Evolutionary conservation across 2,329 filamentous ascomycete genomes (phyloP).

Genomic region (Alternaria rosae): DNA sequence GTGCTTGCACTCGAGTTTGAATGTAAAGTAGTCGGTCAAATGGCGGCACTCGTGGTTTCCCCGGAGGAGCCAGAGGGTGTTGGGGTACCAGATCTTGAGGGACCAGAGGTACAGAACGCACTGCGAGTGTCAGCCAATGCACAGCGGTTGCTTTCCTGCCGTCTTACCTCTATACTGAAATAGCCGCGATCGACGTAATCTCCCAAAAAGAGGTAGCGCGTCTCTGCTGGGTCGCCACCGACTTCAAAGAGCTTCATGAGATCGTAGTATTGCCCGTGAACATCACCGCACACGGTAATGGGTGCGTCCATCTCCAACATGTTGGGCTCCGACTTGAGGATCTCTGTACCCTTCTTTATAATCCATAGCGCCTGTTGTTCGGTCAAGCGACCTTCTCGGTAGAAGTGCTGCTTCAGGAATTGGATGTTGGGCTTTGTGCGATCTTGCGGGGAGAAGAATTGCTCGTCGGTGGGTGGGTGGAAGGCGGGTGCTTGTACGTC

Average conservation of each 20-base stretch:
- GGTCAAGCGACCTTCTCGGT: constrained; percentile 93
- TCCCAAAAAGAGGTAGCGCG: constrained; percentile 93
- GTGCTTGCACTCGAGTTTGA: constrained; percentile 99
- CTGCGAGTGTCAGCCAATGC: constrained; percentile 52
- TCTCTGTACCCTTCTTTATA: constrained; percentile 83
- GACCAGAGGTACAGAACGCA: constrained; percentile 98
- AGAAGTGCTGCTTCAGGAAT: constrained; percentile 98
- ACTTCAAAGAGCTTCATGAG: constrained; percentile 99
- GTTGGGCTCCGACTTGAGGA: constrained; percentile 90
- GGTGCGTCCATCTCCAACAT: constrained; percentile 98
- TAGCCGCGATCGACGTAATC: constrained; percentile 99
- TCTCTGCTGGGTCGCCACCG: constrained; percentile 94
- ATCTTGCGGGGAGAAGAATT: constrained; percentile 90
- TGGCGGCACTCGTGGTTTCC: constrained; percentile 99
- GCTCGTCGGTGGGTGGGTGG: constrained; percentile 87
- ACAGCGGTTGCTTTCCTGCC: not conserved
- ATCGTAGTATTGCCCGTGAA: constrained; percentile 99
- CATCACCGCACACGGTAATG: constrained; percentile 97
- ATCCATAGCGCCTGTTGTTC: constrained; percentile 98
- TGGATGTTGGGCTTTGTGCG: constrained; percentile 87
- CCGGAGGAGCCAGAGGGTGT: constrained; percentile 94
- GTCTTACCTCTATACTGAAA: constrained; percentile 87
- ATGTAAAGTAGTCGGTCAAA: constrained; percentile 99
- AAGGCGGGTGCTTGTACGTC: constrained; percentile 98
- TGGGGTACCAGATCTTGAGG: constrained; percentile 98